phyloP scores from a whole-genome alignment of 1,284 basidiomycete species.

The Volvariella volvacea region DNA sequence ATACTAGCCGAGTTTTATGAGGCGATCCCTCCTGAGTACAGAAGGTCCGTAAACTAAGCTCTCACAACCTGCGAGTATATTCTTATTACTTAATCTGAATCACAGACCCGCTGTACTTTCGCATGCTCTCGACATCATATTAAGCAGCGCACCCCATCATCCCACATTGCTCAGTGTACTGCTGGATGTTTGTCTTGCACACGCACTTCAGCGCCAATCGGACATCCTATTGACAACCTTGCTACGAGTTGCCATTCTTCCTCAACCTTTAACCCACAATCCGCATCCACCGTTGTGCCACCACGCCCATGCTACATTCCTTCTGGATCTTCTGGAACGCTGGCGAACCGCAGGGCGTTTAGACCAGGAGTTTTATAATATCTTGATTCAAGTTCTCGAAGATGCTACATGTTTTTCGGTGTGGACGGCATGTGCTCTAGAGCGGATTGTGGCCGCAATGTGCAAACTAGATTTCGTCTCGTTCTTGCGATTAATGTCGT shows the following conservation, averaged over 20 bases:
- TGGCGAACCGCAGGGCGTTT: slow-evolving; percentile 18
- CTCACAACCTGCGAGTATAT: not conserved
- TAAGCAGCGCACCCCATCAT: slow-evolving; percentile 36
- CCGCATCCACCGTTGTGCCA: slow-evolving; percentile 26
- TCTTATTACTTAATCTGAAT: not conserved
- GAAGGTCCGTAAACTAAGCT: slow-evolving; percentile 30
- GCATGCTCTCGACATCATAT: slow-evolving; percentile 42
- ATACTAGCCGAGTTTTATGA: slow-evolving; percentile 41
- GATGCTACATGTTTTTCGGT: slow-evolving; percentile 10
- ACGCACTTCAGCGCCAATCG: slow-evolving; percentile 36
- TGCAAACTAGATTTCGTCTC: slow-evolving; percentile 12
- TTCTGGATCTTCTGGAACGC: slow-evolving; percentile 19
- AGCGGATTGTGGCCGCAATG: slow-evolving; percentile 14
- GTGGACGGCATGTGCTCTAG: slow-evolving; percentile 21
- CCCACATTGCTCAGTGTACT: slow-evolving; percentile 40
- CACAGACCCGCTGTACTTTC: slow-evolving; percentile 40
- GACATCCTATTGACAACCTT: slow-evolving; percentile 29
- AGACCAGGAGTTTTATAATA: slow-evolving; percentile 12
- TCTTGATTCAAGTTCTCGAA: slow-evolving; percentile 12
- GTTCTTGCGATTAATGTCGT: slow-evolving; percentile 11
- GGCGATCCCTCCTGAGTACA: slow-evolving; percentile 37
- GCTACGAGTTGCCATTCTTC: slow-evolving; percentile 20
- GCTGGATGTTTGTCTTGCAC: slow-evolving; percentile 38
- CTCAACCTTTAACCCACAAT: slow-evolving; percentile 2
- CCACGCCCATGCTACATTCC: slow-evolving; percentile 31